Conservation (phyloP, 192 early-diverging fungal species). For the Coemansia sp. region DNA sequence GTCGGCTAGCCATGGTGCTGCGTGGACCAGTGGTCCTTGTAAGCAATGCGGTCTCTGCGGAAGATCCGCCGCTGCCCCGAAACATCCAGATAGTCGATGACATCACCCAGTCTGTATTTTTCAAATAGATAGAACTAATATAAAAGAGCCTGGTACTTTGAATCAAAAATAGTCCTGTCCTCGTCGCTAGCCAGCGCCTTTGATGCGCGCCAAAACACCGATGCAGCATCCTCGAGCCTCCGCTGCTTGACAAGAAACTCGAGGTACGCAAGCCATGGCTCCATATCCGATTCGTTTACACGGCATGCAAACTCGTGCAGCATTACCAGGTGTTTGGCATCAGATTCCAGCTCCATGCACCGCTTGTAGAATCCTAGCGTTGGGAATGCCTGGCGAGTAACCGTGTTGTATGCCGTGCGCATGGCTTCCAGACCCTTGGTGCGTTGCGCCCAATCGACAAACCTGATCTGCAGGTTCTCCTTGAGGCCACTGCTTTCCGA, state of each 20-base stretch:
- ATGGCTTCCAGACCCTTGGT: constrained; percentile 44
- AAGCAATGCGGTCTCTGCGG: background rate
- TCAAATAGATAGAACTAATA: constrained; percentile 2
- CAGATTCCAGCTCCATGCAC: constrained; percentile 65
- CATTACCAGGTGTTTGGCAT: constrained; percentile 5
- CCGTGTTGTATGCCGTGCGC: constrained; percentile 53
- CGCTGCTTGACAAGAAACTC: constrained; percentile 12
- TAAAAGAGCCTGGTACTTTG: constrained; percentile 21
- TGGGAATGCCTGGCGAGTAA: constrained; percentile 60
- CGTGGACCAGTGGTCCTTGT: constrained; percentile 13
- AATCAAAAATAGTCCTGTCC: constrained; percentile 8
- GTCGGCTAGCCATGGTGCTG: constrained; percentile 25
- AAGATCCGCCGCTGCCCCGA: background rate
- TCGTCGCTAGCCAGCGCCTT: constrained; percentile 9
- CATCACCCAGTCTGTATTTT: constrained; percentile 9
- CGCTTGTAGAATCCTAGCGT: constrained; percentile 60
- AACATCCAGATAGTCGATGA: constrained; percentile 12
- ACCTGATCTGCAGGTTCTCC: constrained; percentile 56
- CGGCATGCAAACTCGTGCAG: constrained; percentile 44
- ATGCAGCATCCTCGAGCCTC: constrained; percentile 20
- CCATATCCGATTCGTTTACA: constrained; percentile 15
- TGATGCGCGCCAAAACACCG: constrained; percentile 40
- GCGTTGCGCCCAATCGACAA: constrained; percentile 59
- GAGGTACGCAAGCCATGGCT: constrained; percentile 42
- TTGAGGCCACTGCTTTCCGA: constrained; percentile 50